Conservation (phyloP, 2,329 filamentous ascomycete species). For the Curvularia hawaiiensis region DNA sequence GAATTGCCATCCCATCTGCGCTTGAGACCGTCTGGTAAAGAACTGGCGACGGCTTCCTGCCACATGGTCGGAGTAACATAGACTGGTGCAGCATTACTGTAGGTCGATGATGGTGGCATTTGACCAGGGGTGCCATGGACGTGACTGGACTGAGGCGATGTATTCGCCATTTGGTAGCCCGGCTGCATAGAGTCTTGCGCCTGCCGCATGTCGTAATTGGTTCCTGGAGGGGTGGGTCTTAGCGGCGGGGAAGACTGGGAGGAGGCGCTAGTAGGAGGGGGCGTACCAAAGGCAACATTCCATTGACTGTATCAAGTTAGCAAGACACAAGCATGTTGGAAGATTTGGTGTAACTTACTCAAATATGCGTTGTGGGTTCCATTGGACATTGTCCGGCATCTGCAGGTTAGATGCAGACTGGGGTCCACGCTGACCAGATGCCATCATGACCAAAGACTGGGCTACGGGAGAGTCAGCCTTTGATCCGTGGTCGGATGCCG, state of each 20-base stretch:
- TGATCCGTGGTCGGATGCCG: conserved; percentile 71
- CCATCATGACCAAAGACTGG: conserved; percentile 75
- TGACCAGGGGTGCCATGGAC: conserved; percentile 38
- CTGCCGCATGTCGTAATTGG: conserved; percentile 44
- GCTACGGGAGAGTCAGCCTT: conserved; percentile 78
- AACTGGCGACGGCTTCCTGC: conserved; percentile 55
- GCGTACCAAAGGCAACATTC: conserved; percentile 89
- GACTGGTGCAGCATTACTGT: conserved; percentile 36
- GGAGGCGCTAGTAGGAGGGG: conserved; percentile 49
- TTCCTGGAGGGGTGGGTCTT: conserved; percentile 50
- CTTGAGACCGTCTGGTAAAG: conserved; percentile 50
- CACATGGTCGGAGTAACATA: conserved; percentile 58
- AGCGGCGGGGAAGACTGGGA: conserved; percentile 53
- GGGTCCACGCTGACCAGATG: conserved; percentile 59
- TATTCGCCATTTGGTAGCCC: conserved; percentile 42
- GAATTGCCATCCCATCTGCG: conserved; percentile 52
- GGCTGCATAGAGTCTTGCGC: conserved; percentile 42
- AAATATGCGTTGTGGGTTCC: conserved; percentile 89
- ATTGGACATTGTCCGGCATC: conserved; percentile 68
- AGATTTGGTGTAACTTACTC: conserved; percentile 67
- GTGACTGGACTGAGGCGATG: conserved; percentile 42
- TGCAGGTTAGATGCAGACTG: conserved; percentile 60
- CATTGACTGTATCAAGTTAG: conserved; percentile 70
- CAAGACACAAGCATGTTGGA: neutral
- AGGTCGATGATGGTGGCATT: conserved; percentile 43